A percentile compares a stretch with the other conserved stretches of the same genome.
These are phyloP conservation scores for Penicillium capsulatum DNA, from an alignment of 2,329 filamentous ascomycete genomes.

Conservation along the genomic window DNA sequence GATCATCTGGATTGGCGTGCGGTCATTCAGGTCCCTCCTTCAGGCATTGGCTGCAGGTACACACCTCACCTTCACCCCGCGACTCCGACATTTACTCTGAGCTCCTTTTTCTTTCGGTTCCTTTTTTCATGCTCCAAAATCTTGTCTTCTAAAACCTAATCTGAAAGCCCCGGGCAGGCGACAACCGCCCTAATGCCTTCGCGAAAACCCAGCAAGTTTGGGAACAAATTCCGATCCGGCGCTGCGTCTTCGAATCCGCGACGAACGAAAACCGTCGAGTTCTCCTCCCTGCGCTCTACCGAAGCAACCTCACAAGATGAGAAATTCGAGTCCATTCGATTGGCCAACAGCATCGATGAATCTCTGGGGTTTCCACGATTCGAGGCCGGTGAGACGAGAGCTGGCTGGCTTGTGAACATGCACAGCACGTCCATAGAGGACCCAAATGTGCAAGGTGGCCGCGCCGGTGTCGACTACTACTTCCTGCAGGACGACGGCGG, in stretches of 20 bases:
- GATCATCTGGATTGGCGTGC: conserved; percentile 17
- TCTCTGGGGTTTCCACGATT: conserved; percentile 89
- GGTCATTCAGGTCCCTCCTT: conserved; percentile 15
- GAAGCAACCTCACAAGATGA: conserved; percentile 92
- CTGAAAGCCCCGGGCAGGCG: conserved; percentile 24
- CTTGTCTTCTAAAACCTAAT: conserved; percentile 17
- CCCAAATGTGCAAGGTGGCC: conserved; percentile 73
- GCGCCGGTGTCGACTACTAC: conserved; percentile 91
- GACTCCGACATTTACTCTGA: too few species aligned
- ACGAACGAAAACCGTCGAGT: conserved; percentile 72
- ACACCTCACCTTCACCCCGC: conserved; percentile 3
- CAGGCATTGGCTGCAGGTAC: conserved; percentile 9
- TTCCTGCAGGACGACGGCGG: conserved; percentile 86
- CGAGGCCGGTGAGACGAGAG: conserved; percentile 77
- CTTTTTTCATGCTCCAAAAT: conserved; percentile 24
- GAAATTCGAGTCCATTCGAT: conserved; percentile 76
- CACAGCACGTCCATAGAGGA: conserved; percentile 85
- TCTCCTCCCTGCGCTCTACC: conserved; percentile 65
- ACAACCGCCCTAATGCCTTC: conserved; percentile 43
- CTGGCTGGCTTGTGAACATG: conserved; percentile 94
- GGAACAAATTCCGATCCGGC: conserved; percentile 50
- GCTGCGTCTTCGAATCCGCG: conserved; percentile 46
- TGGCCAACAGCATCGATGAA: conserved; percentile 89
- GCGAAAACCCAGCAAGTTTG: conserved; percentile 60
- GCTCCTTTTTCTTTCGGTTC: not conserved